Conservation (phyloP, 2,329 filamentous ascomycete genomes). For the Drechmeria coniospora region DNA sequence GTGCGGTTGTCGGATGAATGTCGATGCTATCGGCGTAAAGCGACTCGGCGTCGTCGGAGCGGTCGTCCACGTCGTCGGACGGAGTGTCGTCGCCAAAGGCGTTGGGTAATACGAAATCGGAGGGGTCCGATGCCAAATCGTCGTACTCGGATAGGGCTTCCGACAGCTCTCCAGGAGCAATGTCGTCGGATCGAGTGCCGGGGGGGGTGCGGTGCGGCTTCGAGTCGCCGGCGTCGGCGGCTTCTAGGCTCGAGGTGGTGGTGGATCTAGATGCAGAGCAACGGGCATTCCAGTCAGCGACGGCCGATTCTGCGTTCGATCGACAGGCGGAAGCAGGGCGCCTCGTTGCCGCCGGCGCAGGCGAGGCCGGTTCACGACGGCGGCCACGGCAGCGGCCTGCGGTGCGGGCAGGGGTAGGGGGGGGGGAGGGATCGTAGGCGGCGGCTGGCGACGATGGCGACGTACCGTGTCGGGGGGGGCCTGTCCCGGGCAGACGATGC, state of each 20-base stretch:
- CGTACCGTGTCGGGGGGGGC: conserved; percentile 2
- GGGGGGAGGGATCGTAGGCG: too few relatives aligned
- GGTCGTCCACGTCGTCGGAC: conserved; percentile 11
- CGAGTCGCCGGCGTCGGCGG: conserved; percentile 7
- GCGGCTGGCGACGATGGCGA: not conserved
- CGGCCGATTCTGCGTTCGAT: not conserved
- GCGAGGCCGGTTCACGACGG: too few relatives aligned
- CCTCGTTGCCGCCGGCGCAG: too few relatives aligned
- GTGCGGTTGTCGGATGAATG: too few relatives aligned
- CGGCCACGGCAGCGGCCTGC: too few relatives aligned
- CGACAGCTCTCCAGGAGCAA: conserved; percentile 24
- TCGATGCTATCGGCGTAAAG: conserved; percentile 20
- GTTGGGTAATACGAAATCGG: conserved; percentile 12
- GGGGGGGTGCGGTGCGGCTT: conserved; percentile 23
- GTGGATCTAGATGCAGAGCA: too few relatives aligned
- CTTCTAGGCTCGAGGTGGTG: conserved; percentile 12
- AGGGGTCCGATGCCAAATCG: conserved; percentile 23
- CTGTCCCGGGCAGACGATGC: conserved; percentile 18
- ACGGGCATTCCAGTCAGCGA: conserved; percentile 16
- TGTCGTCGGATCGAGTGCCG: conserved; percentile 23
- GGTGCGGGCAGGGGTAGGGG: too few relatives aligned
- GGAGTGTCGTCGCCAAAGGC: conserved; percentile 11
- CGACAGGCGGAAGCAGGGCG: too few relatives aligned
- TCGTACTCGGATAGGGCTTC: conserved; percentile 28
- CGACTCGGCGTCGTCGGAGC: conserved; percentile 13